Evolutionary conservation across 1,284 basidiomycete species (phyloP).

Genomic region (Ustilago curta): DNA sequence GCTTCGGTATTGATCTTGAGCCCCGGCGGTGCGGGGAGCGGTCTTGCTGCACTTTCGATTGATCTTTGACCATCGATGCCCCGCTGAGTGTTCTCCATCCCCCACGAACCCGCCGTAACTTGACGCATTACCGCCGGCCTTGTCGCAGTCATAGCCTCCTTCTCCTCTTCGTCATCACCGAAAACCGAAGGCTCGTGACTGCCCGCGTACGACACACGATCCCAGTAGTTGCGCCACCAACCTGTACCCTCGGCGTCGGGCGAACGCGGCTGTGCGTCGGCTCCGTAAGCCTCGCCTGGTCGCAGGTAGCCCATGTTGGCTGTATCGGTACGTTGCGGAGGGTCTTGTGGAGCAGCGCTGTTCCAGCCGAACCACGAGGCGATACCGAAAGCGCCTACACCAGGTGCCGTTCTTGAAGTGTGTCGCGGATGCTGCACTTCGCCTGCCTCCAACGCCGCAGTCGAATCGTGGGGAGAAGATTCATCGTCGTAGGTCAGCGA

Average conservation of each 20-base stretch:
- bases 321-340: neutral
- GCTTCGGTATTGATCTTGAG: conserved; percentile 16
- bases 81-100: conserved; percentile 1
- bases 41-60: neutral
- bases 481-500: conserved; percentile 29
- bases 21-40: conserved; percentile 5
- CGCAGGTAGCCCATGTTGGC: neutral
- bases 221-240: conserved; percentile 48
- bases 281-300: conserved; percentile 8
- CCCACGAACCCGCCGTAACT: conserved; percentile 44
- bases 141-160: conserved; percentile 5
- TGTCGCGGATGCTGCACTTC: conserved; percentile 1
- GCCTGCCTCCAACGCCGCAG: conserved; percentile 20
- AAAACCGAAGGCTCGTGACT: conserved; percentile 30
- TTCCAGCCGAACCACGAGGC: conserved; percentile 43
- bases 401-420: conserved; percentile 7
- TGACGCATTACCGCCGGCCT: conserved; percentile 29
- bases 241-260: conserved; percentile 16
- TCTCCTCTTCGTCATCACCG: conserved; percentile 21
- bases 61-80: neutral
- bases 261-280: neutral
- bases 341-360: neutral
- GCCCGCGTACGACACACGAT: conserved; percentile 22
- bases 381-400: conserved; percentile 35
- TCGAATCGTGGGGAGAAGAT: neutral